Evolutionary conservation across 1,284 basidiomycete species (phyloP), one percentile per base, ranked within the genome.

Genomic region (Blastosporella zonata): DNA sequence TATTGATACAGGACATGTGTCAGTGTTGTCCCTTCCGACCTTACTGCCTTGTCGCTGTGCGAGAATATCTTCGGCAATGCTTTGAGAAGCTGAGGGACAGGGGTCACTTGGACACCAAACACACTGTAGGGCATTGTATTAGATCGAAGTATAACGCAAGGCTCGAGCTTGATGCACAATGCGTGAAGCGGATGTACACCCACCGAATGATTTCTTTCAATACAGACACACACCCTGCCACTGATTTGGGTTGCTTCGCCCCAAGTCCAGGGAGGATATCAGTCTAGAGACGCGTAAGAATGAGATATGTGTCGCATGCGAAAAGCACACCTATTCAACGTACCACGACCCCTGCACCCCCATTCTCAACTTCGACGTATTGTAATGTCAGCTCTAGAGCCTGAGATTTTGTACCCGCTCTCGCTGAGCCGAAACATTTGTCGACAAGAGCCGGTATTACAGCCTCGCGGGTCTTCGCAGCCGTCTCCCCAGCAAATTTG

Each of bases 31-130:
- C 94, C 96, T 70, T 99, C 97, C 1, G 93, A 84, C 53, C 97
- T 89, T 41, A 99, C 97, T 28, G 83, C 90, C 72, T 99, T 99
- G 71, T 99, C 97, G 10, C 85, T 86, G 62, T 99, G 97, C 2
- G 82, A 86, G 58, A 99, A 99, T 51, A 98, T 91, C 70, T 94
- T 97, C 13, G 94, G 90, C 12, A 99, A 69, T 3, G 79, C 71
- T 66, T 97, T 96, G 47, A 99, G 76, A 17, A 98, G 74, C 3
- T 86, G 84, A 44, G 88, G 79, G 27, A 90, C 84, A 21, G 89
- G 85, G 25, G 88, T 77, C 3, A 82, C 79, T 63, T 89, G 84
- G 6, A 83, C 79, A 41, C 97, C 97, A 66, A 96, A 98, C 38
- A 77, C 65, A 45, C 93, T 96, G 41, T 6, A 47, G 7, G 49